Conservation (phyloP, 345 rosid species). For the Kernera saxatilis region DNA sequence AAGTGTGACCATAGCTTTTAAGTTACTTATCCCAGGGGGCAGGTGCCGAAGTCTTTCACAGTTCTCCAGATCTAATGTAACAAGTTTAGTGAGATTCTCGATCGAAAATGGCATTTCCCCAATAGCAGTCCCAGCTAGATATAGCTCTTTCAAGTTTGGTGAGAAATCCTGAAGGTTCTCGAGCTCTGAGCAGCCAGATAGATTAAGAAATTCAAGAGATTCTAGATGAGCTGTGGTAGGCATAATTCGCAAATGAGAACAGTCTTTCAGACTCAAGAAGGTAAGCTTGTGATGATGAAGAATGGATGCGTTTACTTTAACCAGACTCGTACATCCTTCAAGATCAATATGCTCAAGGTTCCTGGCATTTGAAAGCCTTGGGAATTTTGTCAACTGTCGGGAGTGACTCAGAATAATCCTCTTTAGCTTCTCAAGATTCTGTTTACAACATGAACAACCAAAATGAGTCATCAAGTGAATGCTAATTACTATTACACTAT, state of each 20-base stretch:
- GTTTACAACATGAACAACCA: slow-evolving; percentile 1
- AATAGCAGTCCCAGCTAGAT: slow-evolving; percentile 10
- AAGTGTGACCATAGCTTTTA: background rate
- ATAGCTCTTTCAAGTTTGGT: slow-evolving; percentile 11
- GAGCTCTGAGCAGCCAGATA: slow-evolving; percentile 25
- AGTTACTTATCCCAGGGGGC: background rate
- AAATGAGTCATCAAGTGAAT: background rate
- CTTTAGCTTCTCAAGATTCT: slow-evolving; percentile 19
- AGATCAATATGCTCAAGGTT: slow-evolving; percentile 25
- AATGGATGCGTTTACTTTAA: slow-evolving; percentile 17
- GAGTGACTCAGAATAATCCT: slow-evolving; percentile 13
- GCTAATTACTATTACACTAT: background rate
- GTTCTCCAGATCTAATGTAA: slow-evolving; percentile 12
- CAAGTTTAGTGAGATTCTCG: slow-evolving; percentile 1
- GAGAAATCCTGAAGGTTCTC: slow-evolving; percentile 7
- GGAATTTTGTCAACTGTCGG: background rate
- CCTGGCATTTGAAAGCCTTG: slow-evolving; percentile 1
- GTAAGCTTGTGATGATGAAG: slow-evolving; percentile 13
- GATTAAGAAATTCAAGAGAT: slow-evolving; percentile 20
- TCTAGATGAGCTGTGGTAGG: slow-evolving; percentile 4
- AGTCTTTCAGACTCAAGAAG: slow-evolving; percentile 14
- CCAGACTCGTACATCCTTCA: slow-evolving; percentile 25
- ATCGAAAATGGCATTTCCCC: background rate
- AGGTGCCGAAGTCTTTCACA: slow-evolving; percentile 16
- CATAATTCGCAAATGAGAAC: slow-evolving; percentile 1